Evolutionary conservation across 2,329 filamentous ascomycete genomes (phyloP).

Genomic region (Penicillium brasilianum): DNA sequence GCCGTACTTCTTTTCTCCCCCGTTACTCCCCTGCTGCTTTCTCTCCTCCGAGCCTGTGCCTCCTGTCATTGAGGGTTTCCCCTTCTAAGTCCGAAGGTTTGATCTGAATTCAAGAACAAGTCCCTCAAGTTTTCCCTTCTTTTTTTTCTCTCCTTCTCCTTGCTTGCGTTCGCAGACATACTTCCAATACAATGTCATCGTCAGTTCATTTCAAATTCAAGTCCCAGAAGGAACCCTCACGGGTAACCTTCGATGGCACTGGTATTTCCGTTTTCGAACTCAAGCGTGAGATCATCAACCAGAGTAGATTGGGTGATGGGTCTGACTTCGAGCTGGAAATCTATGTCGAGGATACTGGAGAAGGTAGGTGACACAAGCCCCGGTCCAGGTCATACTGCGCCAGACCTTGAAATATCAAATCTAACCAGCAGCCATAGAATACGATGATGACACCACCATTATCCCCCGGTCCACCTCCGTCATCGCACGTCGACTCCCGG

Average conservation of each 20-base stretch:
- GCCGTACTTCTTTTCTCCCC: conserved; percentile 9
- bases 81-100: conserved; percentile 25
- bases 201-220: conserved; percentile 99
- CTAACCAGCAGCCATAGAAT: conserved; percentile 64
- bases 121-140: neutral
- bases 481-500: conserved; percentile 83
- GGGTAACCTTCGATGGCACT: conserved; percentile 96
- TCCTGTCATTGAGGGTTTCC: conserved; percentile 30
- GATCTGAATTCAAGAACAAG: conserved; percentile 35
- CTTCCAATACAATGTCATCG: conserved; percentile 74
- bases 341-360: conserved; percentile 86
- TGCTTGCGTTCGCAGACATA: conserved; percentile 34
- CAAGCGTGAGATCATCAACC: conserved; percentile 96
- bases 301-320: conserved; percentile 91
- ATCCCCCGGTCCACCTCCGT: conserved; percentile 95
- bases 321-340: conserved; percentile 96
- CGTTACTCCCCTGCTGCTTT: conserved; percentile 5
- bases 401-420: conserved; percentile 28
- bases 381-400: neutral
- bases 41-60: neutral
- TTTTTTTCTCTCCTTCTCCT: conserved; percentile 25
- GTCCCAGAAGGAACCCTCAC: conserved; percentile 92
- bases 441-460: conserved; percentile 97
- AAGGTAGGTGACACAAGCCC: conserved; percentile 66
- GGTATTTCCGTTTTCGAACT: conserved; percentile 98